A percentile compares a stretch with the other conserved stretches of the same genome.
Evolutionary conservation across 352 stramenopile species (phyloP).

Genomic region (Elongisporangium senticosum): DNA sequence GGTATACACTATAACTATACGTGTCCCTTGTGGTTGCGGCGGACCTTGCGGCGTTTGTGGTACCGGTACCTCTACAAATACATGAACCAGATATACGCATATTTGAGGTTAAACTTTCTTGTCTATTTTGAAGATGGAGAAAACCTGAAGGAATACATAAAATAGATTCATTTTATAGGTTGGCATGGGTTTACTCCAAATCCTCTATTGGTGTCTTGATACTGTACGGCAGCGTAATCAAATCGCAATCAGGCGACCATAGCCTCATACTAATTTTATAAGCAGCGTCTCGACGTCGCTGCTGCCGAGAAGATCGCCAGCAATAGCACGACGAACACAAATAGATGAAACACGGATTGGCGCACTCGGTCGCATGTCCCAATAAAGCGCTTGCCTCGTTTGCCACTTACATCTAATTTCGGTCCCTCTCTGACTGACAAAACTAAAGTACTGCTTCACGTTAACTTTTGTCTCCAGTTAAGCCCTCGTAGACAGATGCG

Average conservation of each 20-base stretch:
- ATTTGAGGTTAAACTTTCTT: background rate
- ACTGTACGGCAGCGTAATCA: background rate
- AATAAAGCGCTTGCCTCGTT: background rate
- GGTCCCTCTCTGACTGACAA: background rate
- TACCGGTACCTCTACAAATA: background rate
- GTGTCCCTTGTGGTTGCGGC: background rate
- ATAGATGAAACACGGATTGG: background rate
- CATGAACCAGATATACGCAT: background rate
- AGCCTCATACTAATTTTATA: background rate
- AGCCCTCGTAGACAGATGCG: background rate
- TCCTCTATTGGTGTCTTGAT: background rate
- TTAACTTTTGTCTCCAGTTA: background rate
- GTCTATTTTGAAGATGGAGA: background rate
- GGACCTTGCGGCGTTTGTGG: background rate
- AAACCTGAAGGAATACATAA: background rate
- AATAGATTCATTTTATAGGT: background rate
- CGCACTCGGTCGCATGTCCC: background rate
- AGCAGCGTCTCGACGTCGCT: background rate
- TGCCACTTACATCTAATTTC: background rate
- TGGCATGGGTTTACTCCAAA: background rate
- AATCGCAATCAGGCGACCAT: background rate
- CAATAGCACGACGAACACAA: background rate
- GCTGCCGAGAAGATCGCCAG: background rate
- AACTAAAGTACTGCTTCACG: no score
- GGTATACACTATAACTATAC: background rate